Percentiles rank a stretch among this genome's conserved stretches.
These are phyloP conservation scores for Tetraselmis chui DNA, from an alignment of 139 green algal species.

Conservation along the genomic window DNA sequence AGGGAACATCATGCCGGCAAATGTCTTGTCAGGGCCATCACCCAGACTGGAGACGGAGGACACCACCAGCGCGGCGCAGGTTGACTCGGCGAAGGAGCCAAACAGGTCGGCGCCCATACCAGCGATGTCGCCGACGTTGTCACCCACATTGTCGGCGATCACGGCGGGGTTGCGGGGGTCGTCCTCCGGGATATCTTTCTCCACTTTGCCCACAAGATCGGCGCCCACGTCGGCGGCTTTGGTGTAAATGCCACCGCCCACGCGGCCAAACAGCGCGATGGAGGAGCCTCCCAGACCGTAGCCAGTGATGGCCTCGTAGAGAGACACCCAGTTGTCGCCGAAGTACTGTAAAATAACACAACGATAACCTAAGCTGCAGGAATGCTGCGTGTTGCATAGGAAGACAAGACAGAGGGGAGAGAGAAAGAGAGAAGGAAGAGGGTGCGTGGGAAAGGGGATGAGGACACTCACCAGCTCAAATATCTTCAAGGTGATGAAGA, in stretches of 20 bases:
- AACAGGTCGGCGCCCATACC: constrained; percentile 98
- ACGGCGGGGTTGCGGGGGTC: constrained; percentile 97
- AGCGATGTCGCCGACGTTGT: constrained; percentile 98
- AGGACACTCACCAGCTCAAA: constrained; percentile 41
- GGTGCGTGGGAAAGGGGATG: constrained; percentile 35
- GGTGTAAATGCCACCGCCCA: constrained; percentile 96
- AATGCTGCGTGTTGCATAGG: too few species aligned
- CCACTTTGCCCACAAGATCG: constrained; percentile 96
- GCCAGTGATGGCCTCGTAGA: constrained; percentile 95
- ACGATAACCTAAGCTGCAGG: constrained; percentile 13
- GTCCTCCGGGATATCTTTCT: constrained; percentile 98
- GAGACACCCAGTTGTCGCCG: constrained; percentile 80
- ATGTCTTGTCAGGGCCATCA: constrained; percentile 37
- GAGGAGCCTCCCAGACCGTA: constrained; percentile 94
- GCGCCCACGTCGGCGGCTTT: constrained; percentile 97
- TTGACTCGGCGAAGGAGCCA: constrained; percentile 93
- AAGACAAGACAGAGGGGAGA: too few species aligned
- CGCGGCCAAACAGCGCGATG: constrained; percentile 93
- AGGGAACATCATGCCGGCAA: constrained; percentile 75
- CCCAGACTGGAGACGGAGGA: constrained; percentile 69
- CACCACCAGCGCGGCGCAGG: constrained; percentile 90
- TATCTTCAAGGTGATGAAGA: constrained; percentile 74
- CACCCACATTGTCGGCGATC: constrained; percentile 97
- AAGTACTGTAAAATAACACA: constrained; percentile 57
- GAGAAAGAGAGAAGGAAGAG: constrained; percentile 57